Base-by-base conservation (phyloP, 148 eudicot genomes). In the Silene conica region DNA sequence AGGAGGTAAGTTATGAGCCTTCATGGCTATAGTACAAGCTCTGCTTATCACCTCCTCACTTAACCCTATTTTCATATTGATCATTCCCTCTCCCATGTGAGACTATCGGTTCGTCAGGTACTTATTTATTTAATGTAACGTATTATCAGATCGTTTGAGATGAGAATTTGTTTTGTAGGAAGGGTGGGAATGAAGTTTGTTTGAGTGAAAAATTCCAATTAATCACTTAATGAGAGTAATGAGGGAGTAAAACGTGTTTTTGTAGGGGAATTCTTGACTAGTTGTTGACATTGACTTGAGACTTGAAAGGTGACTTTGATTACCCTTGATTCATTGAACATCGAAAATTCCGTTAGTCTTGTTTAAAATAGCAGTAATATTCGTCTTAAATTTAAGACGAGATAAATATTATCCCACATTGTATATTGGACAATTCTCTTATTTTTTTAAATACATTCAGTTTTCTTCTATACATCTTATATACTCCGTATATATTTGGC, bases 1-100 rank as follows among this genome's bases (percentile, higher is more conserved):
- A n/a, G 88, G 67, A 14, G 87, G 68, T 22, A 77, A 75, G 67
- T 34, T 85, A 82, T 93, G 97, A 70, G 91, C 89, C 73, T 89
- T 78, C 77, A 72, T 81, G 71, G 91, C 80, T 22, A 87, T 56
- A 5, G 76, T 56, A 34, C 88, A 89, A 63, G 95, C 94, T 84
- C 75, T 89, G 52, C 68, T 85, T 71, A 89, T 82, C 1, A 88
- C 46, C 43, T 88, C 90, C 57, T 91, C 91, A 70, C 76, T 78
- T 54, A 90, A 12, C 21, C 78, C 83, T 19, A 82, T 81, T 19
- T 43, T 67, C 22, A 31, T 48, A 31, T 19, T 18, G 18, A 31
- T 5, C 68, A 64, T 64, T 31, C 0, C 41, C 16, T 18, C 43
- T 26, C 45, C n/a, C 69, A 66, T 66, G 55, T 50, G 15, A 50